These are phyloP conservation scores for Starmerella apis DNA, from an alignment of 805 yeast species.

Conservation along the genomic window DNA sequence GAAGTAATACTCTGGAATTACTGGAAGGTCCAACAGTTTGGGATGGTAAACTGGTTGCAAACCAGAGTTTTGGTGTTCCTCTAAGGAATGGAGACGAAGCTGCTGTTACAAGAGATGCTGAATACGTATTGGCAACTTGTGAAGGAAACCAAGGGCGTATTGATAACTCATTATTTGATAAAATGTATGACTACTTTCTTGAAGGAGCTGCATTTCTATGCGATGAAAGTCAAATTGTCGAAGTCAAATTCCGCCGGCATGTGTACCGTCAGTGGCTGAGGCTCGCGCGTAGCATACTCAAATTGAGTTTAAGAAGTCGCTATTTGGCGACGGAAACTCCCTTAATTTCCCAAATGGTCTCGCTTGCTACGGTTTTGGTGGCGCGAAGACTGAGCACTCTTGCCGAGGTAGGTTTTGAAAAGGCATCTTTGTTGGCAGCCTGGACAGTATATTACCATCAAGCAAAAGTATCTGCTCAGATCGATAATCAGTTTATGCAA, in stretches of 20 bases:
- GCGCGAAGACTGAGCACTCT: constrained; percentile 3
- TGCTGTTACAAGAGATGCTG: constrained; percentile 9
- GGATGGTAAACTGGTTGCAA: constrained; percentile 6
- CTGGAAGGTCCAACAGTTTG: constrained; percentile 4
- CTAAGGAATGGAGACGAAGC: constrained; percentile 3
- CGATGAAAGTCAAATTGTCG: constrained; percentile 20
- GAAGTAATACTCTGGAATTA: constrained; percentile 16
- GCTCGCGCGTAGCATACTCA: constrained; percentile 8
- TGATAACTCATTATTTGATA: constrained; percentile 1
- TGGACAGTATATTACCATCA: constrained; percentile 18
- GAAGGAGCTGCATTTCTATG: constrained; percentile 11
- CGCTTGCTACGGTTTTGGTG: constrained; percentile 6
- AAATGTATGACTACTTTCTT: constrained; percentile 22
- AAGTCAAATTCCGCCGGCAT: background rate
- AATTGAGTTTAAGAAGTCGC: background rate
- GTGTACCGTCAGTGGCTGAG: constrained; percentile 16
- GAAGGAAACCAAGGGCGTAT: constrained; percentile 1
- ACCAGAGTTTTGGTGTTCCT: background rate
- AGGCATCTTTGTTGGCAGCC: constrained; percentile 1
- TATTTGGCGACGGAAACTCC: background rate
- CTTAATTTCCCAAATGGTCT: background rate
- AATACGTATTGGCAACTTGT: background rate
- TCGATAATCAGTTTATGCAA: background rate
- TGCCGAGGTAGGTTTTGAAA: background rate
- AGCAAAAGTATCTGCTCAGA: constrained; percentile 6